Conservation (phyloP, 768 basidiomycete genomes). For the Boletus edulis region DNA sequence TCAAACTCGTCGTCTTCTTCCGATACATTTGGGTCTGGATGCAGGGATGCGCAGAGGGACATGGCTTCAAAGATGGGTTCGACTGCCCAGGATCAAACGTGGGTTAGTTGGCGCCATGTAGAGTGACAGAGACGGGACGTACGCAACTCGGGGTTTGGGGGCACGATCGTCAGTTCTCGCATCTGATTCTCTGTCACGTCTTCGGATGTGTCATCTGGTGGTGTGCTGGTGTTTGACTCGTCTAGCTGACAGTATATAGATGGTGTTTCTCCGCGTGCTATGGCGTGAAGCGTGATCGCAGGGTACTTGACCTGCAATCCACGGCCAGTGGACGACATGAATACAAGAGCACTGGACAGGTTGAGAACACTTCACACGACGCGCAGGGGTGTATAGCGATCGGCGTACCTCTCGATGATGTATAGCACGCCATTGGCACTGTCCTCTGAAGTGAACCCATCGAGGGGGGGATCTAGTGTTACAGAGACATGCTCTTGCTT, state of each 20-base stretch:
- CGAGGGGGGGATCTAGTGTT: constrained; percentile 64
- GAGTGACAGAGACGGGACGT: constrained; percentile 31
- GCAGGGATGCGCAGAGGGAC: constrained; percentile 79
- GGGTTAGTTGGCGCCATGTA: neutral
- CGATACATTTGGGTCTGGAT: constrained; percentile 59
- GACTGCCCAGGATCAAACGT: constrained; percentile 43
- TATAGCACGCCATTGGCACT: constrained; percentile 66
- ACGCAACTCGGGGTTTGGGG: constrained; percentile 58
- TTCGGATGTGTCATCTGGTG: constrained; percentile 34
- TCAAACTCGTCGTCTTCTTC: constrained; percentile 46
- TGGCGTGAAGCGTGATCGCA: constrained; percentile 88
- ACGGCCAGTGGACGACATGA: constrained; percentile 63
- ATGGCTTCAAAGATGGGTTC: constrained; percentile 86
- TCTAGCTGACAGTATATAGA: constrained; percentile 95
- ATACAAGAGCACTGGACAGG: constrained; percentile 62
- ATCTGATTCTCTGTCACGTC: constrained; percentile 54
- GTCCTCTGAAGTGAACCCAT: constrained; percentile 54
- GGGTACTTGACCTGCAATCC: constrained; percentile 90
- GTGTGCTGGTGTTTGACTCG: constrained; percentile 43
- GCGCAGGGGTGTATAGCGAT: constrained; percentile 1
- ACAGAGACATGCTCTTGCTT: constrained; percentile 70
- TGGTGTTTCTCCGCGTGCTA: constrained; percentile 71
- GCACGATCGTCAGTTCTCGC: constrained; percentile 80
- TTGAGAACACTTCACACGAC: constrained; percentile 4
- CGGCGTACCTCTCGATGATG: constrained; percentile 76